phyloP scores from a whole-genome alignment of 441 rosid genomes.

The Pelargonium myrrhifolium region DNA sequence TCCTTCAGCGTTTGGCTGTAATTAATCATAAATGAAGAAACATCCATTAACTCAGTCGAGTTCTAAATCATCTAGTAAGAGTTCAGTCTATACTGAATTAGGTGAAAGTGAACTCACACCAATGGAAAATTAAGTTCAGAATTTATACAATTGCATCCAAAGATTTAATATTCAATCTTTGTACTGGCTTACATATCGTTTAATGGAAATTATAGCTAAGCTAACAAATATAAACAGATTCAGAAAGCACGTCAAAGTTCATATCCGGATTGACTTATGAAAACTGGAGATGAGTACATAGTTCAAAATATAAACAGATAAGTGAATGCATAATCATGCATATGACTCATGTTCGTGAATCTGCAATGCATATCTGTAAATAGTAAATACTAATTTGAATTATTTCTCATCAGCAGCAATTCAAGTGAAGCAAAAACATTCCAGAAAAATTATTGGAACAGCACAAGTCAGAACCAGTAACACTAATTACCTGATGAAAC shows the following conservation, averaged over 20 bases:
- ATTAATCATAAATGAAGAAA: background rate
- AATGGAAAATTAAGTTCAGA: background rate
- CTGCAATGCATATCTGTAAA: background rate
- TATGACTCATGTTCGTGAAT: background rate
- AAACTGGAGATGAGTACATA: background rate
- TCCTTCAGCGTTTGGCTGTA: background rate
- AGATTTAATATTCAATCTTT: background rate
- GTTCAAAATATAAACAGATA: background rate
- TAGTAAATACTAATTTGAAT: background rate
- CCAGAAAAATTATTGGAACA: background rate
- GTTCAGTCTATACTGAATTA: background rate
- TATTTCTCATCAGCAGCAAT: background rate
- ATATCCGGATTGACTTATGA: background rate
- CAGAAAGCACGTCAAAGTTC: background rate
- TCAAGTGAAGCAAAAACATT: background rate
- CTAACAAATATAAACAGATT: background rate
- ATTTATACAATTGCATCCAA: background rate
- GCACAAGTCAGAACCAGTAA: background rate
- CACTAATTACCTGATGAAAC: background rate
- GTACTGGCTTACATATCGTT: background rate
- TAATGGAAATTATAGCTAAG: background rate
- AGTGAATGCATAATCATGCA: background rate
- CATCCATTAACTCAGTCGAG: background rate
- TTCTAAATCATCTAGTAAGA: background rate
- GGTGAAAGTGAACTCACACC: background rate